Base-by-base conservation (phyloP, 2,329 filamentous ascomycete species). In the Fusarium verticillioides region DNA sequence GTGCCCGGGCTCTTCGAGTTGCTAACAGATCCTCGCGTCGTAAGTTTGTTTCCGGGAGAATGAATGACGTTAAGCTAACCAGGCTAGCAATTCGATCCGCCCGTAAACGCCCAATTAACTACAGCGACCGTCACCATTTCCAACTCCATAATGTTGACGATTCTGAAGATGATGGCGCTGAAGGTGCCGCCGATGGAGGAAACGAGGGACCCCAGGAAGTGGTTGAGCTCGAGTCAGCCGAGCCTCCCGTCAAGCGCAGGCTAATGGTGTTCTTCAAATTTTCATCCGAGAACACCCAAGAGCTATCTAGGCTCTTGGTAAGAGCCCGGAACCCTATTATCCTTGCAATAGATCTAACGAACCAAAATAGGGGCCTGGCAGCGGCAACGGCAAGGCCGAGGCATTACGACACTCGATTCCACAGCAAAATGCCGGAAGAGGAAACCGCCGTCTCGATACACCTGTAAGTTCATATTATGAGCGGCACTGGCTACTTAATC, bases 401-500 rank as follows among this genome's bases (percentile, higher is more conserved):
- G 4, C 46, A 11, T 11, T 6, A 10, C 47, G 19, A 21, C 34
- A 18, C 4, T 53, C 34, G 32, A 9, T 26, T 2, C 19, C 19
- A 9, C 34, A 53, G 50, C 49, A 13, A 4, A 53, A 37, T 53
- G 23, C 4, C 9, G 18, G 7, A 21, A 12, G 49, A 13, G 32
- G 7, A 21, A 21, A 10, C 7, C 3, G 1, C 6, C 13, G 11
- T 30, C 37, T 40, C 9, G 49, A 32, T 21, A n/a, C 64, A 6
- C 39, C 34, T 4, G 64, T 67, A 5, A 53, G 64, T 52, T 16
- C 13, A 37, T 10, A 21, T 7, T 9, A 30, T 7, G 7, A 28
- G 1, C 1, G 26, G 12, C 12, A 28, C 4, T 28, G 19, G 1
- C 1, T 15, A 7, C 32, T 15, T 34, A 21, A 8, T 10, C 28